phyloP scores from a whole-genome alignment of 495 filamentous ascomycete species.

The Penicillium steckii region DNA sequence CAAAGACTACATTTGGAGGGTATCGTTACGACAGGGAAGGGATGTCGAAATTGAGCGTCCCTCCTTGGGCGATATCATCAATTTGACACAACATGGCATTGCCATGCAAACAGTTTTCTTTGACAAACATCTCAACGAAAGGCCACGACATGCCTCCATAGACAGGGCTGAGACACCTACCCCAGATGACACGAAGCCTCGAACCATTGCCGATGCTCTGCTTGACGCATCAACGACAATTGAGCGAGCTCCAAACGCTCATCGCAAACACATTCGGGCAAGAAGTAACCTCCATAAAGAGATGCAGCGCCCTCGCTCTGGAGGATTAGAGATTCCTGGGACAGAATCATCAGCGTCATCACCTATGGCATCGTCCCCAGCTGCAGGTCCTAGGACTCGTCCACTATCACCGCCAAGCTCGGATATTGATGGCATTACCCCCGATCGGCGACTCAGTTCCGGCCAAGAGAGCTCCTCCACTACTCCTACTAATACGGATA shows the following conservation, averaged over 20 bases:
- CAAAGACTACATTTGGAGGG: conserved; percentile 88
- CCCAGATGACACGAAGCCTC: conserved; percentile 47
- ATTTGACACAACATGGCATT: conserved; percentile 67
- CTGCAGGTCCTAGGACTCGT: conserved; percentile 33
- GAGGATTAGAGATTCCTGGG: conserved; percentile 21
- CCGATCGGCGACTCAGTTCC: conserved; percentile 26
- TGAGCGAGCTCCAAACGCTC: conserved; percentile 61
- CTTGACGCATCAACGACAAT: conserved; percentile 90
- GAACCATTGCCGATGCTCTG: conserved; percentile 86
- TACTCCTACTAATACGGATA: conserved; percentile 35
- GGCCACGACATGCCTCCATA: conserved; percentile 40
- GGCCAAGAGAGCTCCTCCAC: conserved; percentile 39
- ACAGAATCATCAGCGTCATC: conserved; percentile 34
- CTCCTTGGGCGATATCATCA: conserved; percentile 65
- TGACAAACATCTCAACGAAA: conserved; percentile 61
- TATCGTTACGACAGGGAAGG: conserved; percentile 68
- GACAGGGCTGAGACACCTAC: conserved; percentile 19
- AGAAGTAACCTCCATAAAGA: conserved; percentile 48
- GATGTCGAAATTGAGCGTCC: conserved; percentile 34
- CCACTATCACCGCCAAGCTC: conserved; percentile 41
- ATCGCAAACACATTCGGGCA: conserved; percentile 52
- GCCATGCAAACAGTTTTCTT: conserved; percentile 90
- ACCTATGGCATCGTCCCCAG: conserved; percentile 40
- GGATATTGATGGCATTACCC: conserved; percentile 28
- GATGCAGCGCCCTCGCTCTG: conserved; percentile 20